A percentile compares a stretch with the other conserved stretches of the same genome.
phyloP scores from a whole-genome alignment of 768 basidiomycete genomes.

The Chiua virens region DNA sequence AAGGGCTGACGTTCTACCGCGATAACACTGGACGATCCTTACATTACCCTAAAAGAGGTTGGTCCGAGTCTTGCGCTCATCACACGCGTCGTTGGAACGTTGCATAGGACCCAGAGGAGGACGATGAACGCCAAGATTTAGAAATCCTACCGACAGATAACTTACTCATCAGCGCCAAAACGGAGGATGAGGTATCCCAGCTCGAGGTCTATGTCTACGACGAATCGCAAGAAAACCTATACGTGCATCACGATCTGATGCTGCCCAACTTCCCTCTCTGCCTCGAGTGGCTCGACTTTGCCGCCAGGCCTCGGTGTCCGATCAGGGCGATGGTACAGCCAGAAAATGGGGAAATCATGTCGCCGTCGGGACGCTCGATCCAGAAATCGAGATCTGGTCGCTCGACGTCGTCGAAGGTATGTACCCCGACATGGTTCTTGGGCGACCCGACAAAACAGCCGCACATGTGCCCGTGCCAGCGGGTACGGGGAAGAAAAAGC shows the following conservation, averaged over 20 bases:
- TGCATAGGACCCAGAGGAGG: slow-evolving; percentile 52
- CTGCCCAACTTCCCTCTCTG: slow-evolving; percentile 97
- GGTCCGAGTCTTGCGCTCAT: slow-evolving; percentile 16
- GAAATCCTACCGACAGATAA: slow-evolving; percentile 91
- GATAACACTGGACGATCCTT: slow-evolving; percentile 95
- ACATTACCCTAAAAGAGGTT: slow-evolving; percentile 94
- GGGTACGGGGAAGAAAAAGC: slow-evolving; percentile 97
- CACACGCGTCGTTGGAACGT: background rate
- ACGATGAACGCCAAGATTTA: slow-evolving; percentile 85
- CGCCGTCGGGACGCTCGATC: slow-evolving; percentile 95
- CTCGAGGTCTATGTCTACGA: slow-evolving; percentile 97
- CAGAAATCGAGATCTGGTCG: slow-evolving; percentile 99
- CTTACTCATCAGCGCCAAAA: slow-evolving; percentile 89
- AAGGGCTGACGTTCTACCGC: slow-evolving; percentile 88
- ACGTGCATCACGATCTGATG: slow-evolving; percentile 97
- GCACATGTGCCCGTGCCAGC: slow-evolving; percentile 75
- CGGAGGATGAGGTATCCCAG: slow-evolving; percentile 94
- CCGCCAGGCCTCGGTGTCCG: slow-evolving; percentile 50
- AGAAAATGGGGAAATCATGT: slow-evolving; percentile 78
- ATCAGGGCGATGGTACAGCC: slow-evolving; percentile 30
- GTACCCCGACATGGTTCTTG: slow-evolving; percentile 90
- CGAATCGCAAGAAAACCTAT: slow-evolving; percentile 82
- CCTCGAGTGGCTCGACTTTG: slow-evolving; percentile 98
- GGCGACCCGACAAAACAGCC: slow-evolving; percentile 81
- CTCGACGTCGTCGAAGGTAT: slow-evolving; percentile 91